Evolutionary conservation across 2,329 filamentous ascomycete species (phyloP), one percentile per base, ranked within the genome.

Genomic region (Ophiostoma fasciatum): DNA sequence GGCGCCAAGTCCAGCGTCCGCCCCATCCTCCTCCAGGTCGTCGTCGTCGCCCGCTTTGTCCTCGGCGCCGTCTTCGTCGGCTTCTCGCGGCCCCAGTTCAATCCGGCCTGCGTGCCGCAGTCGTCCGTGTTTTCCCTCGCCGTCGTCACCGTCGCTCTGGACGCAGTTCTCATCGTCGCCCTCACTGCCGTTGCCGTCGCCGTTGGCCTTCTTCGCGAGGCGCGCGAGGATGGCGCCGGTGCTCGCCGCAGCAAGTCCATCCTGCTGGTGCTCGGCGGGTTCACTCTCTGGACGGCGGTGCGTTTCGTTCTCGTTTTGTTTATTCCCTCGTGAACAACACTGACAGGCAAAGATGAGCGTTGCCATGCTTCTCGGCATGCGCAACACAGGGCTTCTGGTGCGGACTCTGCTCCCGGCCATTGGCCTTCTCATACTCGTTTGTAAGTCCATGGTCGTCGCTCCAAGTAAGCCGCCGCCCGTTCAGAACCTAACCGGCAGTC

Each of bases 271-370:
- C 52, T 64, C 17, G 46, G 56, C 31, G 65, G 59, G 12, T 51
- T 71, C 38, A 58, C 55, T n/a, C 48, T 69, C 22, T 74, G 70
- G 70, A 66, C 62, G 35, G 66, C 55, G 45, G 67, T 71, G 20
- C 8, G 19, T 15, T 2, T 3, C 2, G 8, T 12, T 11, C 13
- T 15, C 12, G 4, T 17, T 21, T 13, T 34, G 6, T 11, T 34
- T 26, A n/a, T 21, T 32, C 19, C 7, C 26, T 14, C 15, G 26
- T 11, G 5, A 7, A 14, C 3, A 13, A 22, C 15, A 21, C 46
- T 45, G 33, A 46, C 45, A 38, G 17, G 40, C 33, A 11, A 41
- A 72, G 66, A 58, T 60, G 40, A 74, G 70, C 45, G 57, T 64
- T 7, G 56, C 62, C 8, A 57, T 72, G 51, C 54, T 68, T 33